phyloP scores from a whole-genome alignment of 495 filamentous ascomycete genomes.

The Letharia lupina region DNA sequence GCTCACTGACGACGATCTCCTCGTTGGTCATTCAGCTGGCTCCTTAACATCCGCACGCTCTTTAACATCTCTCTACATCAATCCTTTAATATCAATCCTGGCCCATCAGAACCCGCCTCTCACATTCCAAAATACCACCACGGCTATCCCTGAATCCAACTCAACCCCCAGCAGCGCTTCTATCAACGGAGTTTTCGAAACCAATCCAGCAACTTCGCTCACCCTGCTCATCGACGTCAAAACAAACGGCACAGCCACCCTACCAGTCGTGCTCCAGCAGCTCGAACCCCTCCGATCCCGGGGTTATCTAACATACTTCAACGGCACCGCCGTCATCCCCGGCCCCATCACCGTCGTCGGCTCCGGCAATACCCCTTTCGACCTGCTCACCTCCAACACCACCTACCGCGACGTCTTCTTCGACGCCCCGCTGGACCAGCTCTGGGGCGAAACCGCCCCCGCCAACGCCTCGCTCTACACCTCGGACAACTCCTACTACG shows the following conservation, averaged over 20 bases:
- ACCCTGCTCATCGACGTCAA: conserved; percentile 34
- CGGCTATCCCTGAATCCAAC: conserved; percentile 16
- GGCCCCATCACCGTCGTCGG: conserved; percentile 64
- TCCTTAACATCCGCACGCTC: conserved; percentile 47
- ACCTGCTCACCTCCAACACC: conserved; percentile 35
- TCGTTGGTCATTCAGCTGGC: conserved; percentile 50
- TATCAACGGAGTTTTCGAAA: conserved; percentile 52
- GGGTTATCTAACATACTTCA: conserved; percentile 50
- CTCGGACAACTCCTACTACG: conserved; percentile 35
- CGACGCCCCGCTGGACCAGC: conserved; percentile 49
- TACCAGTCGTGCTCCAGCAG: conserved; percentile 38
- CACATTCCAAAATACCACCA: background rate
- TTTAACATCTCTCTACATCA: conserved; percentile 54
- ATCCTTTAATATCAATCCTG: conserved; percentile 52
- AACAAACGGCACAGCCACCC: conserved; percentile 39
- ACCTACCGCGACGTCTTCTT: conserved; percentile 57
- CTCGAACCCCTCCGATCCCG: conserved; percentile 49
- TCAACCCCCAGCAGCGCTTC: conserved; percentile 34
- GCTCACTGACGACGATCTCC: conserved; percentile 39
- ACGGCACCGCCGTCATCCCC: conserved; percentile 36
- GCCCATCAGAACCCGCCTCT: conserved; percentile 41
- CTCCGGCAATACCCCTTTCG: conserved; percentile 54
- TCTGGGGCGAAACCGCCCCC: conserved; percentile 23
- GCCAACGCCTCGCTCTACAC: conserved; percentile 23
- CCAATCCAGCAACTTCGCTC: conserved; percentile 25